phyloP scores from a whole-genome alignment of 345 rosid genomes.

The Hibiscus trionum region DNA sequence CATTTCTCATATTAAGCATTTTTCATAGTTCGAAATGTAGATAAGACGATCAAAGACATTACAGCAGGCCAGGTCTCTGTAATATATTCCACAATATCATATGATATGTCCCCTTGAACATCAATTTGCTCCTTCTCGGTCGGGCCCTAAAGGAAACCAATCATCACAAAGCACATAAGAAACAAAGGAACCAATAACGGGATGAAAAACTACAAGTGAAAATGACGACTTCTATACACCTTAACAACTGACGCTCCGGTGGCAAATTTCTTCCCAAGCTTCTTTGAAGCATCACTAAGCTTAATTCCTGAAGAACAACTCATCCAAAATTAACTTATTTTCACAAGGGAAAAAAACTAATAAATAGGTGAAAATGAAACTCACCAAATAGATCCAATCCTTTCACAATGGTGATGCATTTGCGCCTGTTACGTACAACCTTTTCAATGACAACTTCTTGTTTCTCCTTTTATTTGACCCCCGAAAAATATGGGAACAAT shows the following conservation, averaged over 20 bases:
- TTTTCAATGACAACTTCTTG: constrained; percentile 89
- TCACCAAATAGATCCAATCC: constrained; percentile 93
- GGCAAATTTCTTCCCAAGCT: constrained; percentile 94
- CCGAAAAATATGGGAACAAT: neutral
- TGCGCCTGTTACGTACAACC: constrained; percentile 88
- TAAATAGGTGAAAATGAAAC: constrained; percentile 16
- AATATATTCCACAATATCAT: constrained; percentile 75
- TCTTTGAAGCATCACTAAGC: constrained; percentile 89
- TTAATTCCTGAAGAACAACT: constrained; percentile 54
- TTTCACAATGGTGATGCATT: constrained; percentile 83
- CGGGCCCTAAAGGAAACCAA: constrained; percentile 57
- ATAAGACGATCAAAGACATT: constrained; percentile 14
- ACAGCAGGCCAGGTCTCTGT: constrained; percentile 90
- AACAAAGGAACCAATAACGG: constrained; percentile 4
- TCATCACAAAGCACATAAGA: neutral
- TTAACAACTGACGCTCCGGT: constrained; percentile 97
- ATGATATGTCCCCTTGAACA: constrained; percentile 93
- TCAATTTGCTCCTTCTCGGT: constrained; percentile 97
- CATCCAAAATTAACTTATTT: constrained; percentile 5
- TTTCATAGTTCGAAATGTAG: neutral
- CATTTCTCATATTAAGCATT: neutral
- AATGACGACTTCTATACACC: constrained; percentile 33
- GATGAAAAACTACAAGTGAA: neutral
- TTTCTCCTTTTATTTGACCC: constrained; percentile 43
- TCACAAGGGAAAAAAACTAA: neutral